Conservation (phyloP, 345 rosid species). For the Odontarrhena argentea region DNA sequence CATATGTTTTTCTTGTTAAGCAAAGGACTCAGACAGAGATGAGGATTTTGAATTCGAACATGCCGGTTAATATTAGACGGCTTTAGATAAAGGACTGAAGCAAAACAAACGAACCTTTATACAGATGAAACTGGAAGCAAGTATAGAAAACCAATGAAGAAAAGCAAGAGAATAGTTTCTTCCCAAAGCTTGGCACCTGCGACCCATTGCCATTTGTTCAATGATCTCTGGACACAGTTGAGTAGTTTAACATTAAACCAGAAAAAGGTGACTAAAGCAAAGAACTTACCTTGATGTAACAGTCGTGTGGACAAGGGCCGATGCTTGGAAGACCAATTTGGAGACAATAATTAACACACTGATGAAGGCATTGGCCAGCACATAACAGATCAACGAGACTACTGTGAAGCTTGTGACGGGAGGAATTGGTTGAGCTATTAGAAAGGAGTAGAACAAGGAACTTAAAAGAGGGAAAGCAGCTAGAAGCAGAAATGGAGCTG, state of each 20-base stretch:
- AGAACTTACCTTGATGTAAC: constrained; percentile 65
- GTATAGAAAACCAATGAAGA: constrained; percentile 61
- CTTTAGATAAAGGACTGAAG: constrained; percentile 12
- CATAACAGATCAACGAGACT: constrained; percentile 70
- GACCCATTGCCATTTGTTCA: constrained; percentile 36
- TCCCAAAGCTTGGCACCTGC: constrained; percentile 69
- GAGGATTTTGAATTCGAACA: background rate
- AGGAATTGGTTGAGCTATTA: constrained; percentile 72
- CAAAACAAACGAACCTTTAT: constrained; percentile 54
- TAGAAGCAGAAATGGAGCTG: constrained; percentile 67
- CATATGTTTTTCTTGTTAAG: constrained; percentile 8
- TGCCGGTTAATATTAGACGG: constrained; percentile 1
- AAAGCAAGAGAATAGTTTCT: constrained; percentile 48
- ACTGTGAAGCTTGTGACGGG: constrained; percentile 61
- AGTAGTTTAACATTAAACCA: constrained; percentile 4
- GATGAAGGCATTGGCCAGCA: constrained; percentile 71
- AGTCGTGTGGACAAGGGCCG: constrained; percentile 65
- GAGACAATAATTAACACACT: constrained; percentile 62
- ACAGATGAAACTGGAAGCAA: constrained; percentile 65
- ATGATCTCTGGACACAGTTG: constrained; percentile 17
- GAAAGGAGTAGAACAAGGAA: constrained; percentile 59
- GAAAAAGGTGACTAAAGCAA: constrained; percentile 19
- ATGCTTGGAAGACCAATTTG: constrained; percentile 67
- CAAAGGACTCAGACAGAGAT: constrained; percentile 13
- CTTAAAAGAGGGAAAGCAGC: constrained; percentile 57